Base-by-base conservation (phyloP, 176 grass and related monocot species). In the Rhynchospora breviuscula region DNA sequence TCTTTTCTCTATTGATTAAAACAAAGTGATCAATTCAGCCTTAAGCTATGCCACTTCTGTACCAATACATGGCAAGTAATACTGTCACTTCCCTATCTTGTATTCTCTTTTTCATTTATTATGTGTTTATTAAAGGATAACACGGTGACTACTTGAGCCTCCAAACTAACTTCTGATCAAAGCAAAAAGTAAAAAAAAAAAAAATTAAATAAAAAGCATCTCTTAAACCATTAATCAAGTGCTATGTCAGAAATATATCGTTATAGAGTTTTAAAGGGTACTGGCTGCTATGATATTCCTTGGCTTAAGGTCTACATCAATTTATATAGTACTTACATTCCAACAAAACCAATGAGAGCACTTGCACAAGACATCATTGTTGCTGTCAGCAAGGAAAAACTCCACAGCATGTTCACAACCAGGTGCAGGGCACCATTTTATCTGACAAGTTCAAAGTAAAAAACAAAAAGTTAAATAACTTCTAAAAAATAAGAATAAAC, bases 361-460 rank as follows among this genome's bases (percentile, higher is more conserved):
- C 53, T 73, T 85, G 87, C 96, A 99, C 14, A 40, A 82, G 22
- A 99, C 91, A 85, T 92, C 93, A 18, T 93, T 93, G 86, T 91
- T 92, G 67, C 82, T 82, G 23, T 89, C 84, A 22, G 90, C 87
- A 65, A 90, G 15, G 5, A 62, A 70, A 81, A 90, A 99, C 84
- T 99, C 93, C 77, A 93, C 93, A 19, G 96, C 89, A 92, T 86
- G 90, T 46, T 88, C 85, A 92, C 96, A 99, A 67, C 92, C 93
- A 83, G 96, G 93, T 70, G 88, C 92, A 48, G 96, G 96, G 67
- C 96, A 99, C 96, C 96, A 99, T 89, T 99, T 99, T 79, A 83
- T 93, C 96, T 97, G 17, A 83, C 67, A 92, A 17, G 5, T 84
- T 35, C 40, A 3, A 66, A 62, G 26, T 81, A 54, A 59, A 25